phyloP scores from a whole-genome alignment of 2,329 filamentous ascomycete species.

The Stachybotrys chartarum region DNA sequence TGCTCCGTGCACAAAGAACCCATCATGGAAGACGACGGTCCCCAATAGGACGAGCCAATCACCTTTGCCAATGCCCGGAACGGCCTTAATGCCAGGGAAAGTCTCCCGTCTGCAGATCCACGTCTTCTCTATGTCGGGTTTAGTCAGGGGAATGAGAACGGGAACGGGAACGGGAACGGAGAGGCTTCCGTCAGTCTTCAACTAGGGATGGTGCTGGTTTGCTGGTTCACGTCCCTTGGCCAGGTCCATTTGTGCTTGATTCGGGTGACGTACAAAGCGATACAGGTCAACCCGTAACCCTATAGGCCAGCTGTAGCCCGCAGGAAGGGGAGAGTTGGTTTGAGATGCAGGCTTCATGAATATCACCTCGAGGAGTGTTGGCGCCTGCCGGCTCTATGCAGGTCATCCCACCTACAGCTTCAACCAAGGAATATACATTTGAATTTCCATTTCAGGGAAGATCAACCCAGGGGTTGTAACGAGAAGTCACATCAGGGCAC shows the following conservation, averaged over 20 bases:
- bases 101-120: not conserved
- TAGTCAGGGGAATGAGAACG: not conserved
- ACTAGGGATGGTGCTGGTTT: not conserved
- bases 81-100: not conserved
- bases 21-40: not conserved
- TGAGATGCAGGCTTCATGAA: not conserved
- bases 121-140: not conserved
- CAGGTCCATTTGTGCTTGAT: not conserved
- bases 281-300: too few relatives aligned
- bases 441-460: not conserved
- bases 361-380: not conserved
- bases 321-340: not conserved
- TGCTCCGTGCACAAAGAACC: too few relatives aligned
- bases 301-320: not conserved
- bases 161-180: not conserved
- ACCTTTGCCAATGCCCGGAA: not conserved
- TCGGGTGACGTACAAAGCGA: too few relatives aligned
- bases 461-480: not conserved
- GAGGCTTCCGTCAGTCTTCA: not conserved
- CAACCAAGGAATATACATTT: too few relatives aligned
- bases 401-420: not conserved
- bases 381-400: not conserved
- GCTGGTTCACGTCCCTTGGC: not conserved
- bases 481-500: too few relatives aligned
- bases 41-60: not conserved